A percentile compares a stretch with the other conserved stretches of the same genome.
phyloP scores from a whole-genome alignment of 2,329 filamentous ascomycete genomes.

The Epichloe amarillans region DNA sequence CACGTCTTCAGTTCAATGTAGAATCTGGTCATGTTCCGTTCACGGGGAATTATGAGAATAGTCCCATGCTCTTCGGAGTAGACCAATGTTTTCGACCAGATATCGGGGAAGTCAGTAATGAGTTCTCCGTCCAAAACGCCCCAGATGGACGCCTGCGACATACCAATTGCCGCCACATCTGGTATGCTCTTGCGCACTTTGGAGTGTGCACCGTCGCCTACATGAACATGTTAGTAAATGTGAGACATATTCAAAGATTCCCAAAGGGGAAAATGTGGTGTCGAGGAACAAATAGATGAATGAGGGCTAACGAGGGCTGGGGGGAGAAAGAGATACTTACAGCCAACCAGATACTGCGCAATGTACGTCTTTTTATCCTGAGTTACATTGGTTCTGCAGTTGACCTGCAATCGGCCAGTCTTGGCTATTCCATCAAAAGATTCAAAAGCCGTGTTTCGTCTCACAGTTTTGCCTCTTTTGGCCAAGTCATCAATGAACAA shows the following conservation, averaged over 20 bases:
- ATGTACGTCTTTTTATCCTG: conserved; percentile 37
- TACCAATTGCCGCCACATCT: conserved; percentile 39
- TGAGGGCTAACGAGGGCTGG: background rate
- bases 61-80: conserved; percentile 55
- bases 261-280: background rate
- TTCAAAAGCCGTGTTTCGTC: conserved; percentile 50
- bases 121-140: conserved; percentile 59
- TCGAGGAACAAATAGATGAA: background rate
- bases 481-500: conserved; percentile 56
- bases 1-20: conserved; percentile 43
- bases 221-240: background rate
- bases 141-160: conserved; percentile 46
- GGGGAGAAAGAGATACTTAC: conserved; percentile 24
- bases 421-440: conserved; percentile 35
- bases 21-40: conserved; percentile 57
- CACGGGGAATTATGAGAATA: conserved; percentile 60
- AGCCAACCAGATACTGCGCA: conserved; percentile 55
- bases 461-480: conserved; percentile 49
- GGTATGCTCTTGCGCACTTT: conserved; percentile 53
- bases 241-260: background rate
- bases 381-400: conserved; percentile 37
- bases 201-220: conserved; percentile 58
- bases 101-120: conserved; percentile 59
- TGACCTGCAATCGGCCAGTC: conserved; percentile 32
- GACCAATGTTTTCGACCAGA: conserved; percentile 61